Base-by-base conservation (phyloP, 1,284 basidiomycete species). In the Sanghuangporus sanghuang region DNA sequence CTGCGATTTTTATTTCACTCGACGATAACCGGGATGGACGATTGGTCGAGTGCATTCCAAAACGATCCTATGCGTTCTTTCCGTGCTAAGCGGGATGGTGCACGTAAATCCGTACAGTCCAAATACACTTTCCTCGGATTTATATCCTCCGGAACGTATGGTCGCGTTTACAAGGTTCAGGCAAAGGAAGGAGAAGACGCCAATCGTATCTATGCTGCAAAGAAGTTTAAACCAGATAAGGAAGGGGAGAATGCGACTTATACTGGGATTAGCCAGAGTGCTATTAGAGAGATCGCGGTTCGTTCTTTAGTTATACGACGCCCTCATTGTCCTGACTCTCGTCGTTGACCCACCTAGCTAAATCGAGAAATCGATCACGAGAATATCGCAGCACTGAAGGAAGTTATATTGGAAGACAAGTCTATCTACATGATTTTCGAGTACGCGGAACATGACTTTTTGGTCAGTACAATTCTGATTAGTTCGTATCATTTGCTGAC, bases 221-320 rank as follows among this genome's bases (percentile, higher is more conserved):
- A 99, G 79, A 99, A 99, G 76, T 99, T 99, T 81, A 99, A 99
- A 74, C 96, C 96, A 0, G 97, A 99, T 80, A 98, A 98, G 74
- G 95, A 97, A 77, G 95, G 95, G 39, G 95, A 97, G 72, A 87
- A 93, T 1, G 78, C 90, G 58, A 93, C 92, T 0, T 99, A 98
- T 74, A 97, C 95, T 7, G 97, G 97, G 4, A 96, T 99, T 71
- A 96, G 93, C 72, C 97, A 98, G 78, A 96, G 93, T 75, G 97
- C 96, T 16, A 93, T 96, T 71, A 82, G 95, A 66, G 96, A 99
- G 76, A 99, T 98, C 69, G 93, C 94, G 66, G 93, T 96, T 68
- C 70, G 92, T 79, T 46, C 56, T 27, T 55, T 61, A 11, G 42
- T 54, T 66, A 59, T 38, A 16, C 16, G 2, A 40, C 32, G 35